Percentiles rank a stretch among this genome's conserved stretches.
Evolutionary conservation across 805 yeast genomes (phyloP).

Genomic region (Wickerhamiella vanderwaltii): DNA sequence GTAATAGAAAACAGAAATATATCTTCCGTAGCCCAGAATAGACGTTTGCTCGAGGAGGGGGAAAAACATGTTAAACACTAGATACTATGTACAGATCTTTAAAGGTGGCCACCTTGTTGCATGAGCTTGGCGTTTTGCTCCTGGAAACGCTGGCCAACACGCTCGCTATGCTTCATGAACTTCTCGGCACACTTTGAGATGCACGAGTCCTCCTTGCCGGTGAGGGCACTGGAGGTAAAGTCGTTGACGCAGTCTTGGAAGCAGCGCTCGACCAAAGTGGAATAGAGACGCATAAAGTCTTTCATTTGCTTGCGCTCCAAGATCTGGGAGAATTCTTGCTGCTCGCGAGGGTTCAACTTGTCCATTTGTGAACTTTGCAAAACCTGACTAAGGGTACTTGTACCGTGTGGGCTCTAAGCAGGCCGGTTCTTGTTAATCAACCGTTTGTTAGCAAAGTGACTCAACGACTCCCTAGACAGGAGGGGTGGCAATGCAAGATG

Average conservation of each 20-base stretch:
- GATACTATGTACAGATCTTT: conserved; percentile 1
- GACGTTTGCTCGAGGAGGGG: not conserved
- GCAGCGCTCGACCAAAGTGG: conserved; percentile 91
- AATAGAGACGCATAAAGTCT: conserved; percentile 95
- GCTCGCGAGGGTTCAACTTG: conserved; percentile 87
- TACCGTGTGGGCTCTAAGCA: no score
- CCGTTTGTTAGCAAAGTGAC: no score
- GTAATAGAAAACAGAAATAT: not conserved
- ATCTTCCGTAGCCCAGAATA: not conserved
- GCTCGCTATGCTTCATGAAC: conserved; percentile 94
- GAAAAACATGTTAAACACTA: not conserved
- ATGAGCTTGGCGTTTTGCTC: conserved; percentile 56
- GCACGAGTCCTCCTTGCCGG: conserved; percentile 76
- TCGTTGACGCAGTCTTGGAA: conserved; percentile 96
- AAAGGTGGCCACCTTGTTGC: conserved; percentile 15
- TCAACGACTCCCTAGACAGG: no score
- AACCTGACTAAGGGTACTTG: no score
- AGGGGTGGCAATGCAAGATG: conserved; percentile 1
- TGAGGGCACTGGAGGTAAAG: conserved; percentile 82
- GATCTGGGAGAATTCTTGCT: conserved; percentile 87
- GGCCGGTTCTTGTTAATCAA: no score
- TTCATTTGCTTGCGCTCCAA: conserved; percentile 98
- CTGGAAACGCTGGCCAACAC: conserved; percentile 98
- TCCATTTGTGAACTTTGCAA: conserved; percentile 55
- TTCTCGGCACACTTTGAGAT: conserved; percentile 89